Evolutionary conservation across 768 basidiomycete genomes (phyloP).

Genomic region (Hericium coralloides): DNA sequence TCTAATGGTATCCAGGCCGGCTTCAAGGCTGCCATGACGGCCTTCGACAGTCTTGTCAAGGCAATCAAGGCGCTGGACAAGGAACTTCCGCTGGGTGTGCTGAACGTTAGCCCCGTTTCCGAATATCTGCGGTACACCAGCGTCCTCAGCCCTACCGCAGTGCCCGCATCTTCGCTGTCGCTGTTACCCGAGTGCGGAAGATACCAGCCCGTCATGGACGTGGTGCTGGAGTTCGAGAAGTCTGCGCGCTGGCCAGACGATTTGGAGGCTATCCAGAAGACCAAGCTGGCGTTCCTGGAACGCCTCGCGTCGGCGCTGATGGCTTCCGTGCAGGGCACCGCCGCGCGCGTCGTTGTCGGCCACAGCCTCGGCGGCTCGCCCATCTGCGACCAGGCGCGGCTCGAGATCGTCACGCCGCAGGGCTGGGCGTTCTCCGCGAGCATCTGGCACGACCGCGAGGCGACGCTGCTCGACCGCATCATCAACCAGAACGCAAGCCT

Average conservation of each 20-base stretch:
- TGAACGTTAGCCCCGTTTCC: slow-evolving; percentile 67
- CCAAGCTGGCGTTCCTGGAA: slow-evolving; percentile 90
- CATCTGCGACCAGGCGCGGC: slow-evolving; percentile 55
- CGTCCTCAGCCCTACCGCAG: slow-evolving; percentile 70
- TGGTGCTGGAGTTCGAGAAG: slow-evolving; percentile 85
- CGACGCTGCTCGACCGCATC: slow-evolving; percentile 63
- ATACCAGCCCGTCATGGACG: slow-evolving; percentile 60
- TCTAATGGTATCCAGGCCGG: slow-evolving; percentile 34
- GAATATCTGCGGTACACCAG: slow-evolving; percentile 76
- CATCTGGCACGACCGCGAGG: slow-evolving; percentile 86
- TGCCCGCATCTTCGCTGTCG: slow-evolving; percentile 43
- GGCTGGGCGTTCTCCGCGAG: slow-evolving; percentile 84
- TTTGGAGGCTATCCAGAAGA: slow-evolving; percentile 82
- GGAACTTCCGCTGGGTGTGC: slow-evolving; percentile 66
- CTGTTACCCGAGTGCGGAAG: slow-evolving; percentile 50
- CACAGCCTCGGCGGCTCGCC: slow-evolving; percentile 37
- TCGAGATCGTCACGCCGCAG: slow-evolving; percentile 71
- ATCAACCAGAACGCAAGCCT: slow-evolving; percentile 35
- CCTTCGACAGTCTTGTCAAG: slow-evolving; percentile 75
- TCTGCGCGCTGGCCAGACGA: slow-evolving; percentile 95
- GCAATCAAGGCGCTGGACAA: slow-evolving; percentile 65
- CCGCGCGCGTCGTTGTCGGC: slow-evolving; percentile 51
- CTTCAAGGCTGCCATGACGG: slow-evolving; percentile 64
- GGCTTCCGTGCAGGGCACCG: slow-evolving; percentile 39
- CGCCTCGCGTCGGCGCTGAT: slow-evolving; percentile 62